Base-by-base conservation (phyloP, 306 rosid genomes). In the Corylus americana region DNA sequence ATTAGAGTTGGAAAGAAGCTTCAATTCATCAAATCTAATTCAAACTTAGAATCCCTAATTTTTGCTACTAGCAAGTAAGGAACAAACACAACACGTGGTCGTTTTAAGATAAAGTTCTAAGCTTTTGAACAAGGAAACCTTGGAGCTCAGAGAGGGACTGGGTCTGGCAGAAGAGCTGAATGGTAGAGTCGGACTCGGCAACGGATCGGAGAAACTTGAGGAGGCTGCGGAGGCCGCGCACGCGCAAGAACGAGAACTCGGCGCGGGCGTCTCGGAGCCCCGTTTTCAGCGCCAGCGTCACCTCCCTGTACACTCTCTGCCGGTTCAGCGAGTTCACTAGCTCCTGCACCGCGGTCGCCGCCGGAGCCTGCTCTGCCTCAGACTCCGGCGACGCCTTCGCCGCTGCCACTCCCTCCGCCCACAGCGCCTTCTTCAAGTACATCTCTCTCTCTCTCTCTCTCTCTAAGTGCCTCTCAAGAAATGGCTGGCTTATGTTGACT, bases 121-220 rank as follows among this genome's bases (percentile, higher is more conserved):
- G 35, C 12, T n/a, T 5, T 16, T 11, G 27, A 45, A 42, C 44
- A 57, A 44, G 73, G 47, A 9, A 42, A 94, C 98, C 98, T 86
- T 89, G 98, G 11, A 95, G 91, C n/a, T 92, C 87, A 1, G 94
- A 89, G 55, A 91, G 71, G 39, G 91, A 92, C 76, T 94, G 98
- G 18, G 91, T 87, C 77, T 87, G 88, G 68, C 80, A 80, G 77
- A 94, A 94, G 62, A 94, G 85, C 20, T 86, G 66, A 48, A 92
- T 86, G 14, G 97, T 94, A 6, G 84, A 79, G 49, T 90, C 90
- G 44, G 98, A 90, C 66, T 91, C 83, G 16, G 94, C 95, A 55
- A 95, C 88, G 17, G 92, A 90, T 55, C 90, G 89, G 57, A 95
- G 96, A 81, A 92, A 95, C 68, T 95, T 91, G 90, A 92, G 97